Conservation (phyloP, 768 basidiomycete species). For the Suillus cothurnatus region DNA sequence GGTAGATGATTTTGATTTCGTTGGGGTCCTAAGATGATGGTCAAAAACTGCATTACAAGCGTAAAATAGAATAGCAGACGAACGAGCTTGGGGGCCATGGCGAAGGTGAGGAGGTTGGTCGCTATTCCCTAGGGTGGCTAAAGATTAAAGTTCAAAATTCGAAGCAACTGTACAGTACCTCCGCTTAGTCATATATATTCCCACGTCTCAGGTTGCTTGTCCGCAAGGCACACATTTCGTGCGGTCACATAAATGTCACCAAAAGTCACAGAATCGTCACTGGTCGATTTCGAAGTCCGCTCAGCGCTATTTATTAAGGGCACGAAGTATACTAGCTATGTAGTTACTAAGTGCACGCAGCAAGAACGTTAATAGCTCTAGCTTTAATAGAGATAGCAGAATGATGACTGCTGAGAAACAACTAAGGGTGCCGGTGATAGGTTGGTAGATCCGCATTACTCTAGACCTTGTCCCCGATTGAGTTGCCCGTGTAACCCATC, state of each 20-base stretch:
- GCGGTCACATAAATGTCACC: too few relatives aligned
- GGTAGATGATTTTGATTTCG: constrained; percentile 99
- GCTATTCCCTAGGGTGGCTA: constrained; percentile 7
- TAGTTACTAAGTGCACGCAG: too few relatives aligned
- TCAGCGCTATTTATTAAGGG: too few relatives aligned
- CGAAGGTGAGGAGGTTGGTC: constrained; percentile 31
- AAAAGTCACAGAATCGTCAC: too few relatives aligned
- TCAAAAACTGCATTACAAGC: background rate
- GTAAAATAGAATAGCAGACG: constrained; percentile 21
- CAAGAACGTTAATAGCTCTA: background rate
- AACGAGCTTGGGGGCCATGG: constrained; percentile 83
- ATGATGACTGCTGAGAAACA: background rate
- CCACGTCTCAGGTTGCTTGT: background rate
- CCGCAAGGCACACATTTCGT: too few relatives aligned
- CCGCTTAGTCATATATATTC: background rate
- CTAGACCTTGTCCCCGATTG: constrained; percentile 28
- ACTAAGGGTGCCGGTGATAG: constrained; percentile 6
- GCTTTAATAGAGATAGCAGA: background rate
- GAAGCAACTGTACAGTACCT: constrained; percentile 10
- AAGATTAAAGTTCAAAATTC: constrained; percentile 7
- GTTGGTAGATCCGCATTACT: background rate
- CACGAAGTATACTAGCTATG: too few relatives aligned
- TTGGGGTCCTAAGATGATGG: constrained; percentile 76
- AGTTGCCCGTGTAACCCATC: constrained; percentile 61
- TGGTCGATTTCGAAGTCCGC: too few relatives aligned